These are phyloP conservation scores for Fusarium metavorans DNA, from an alignment of 2,329 filamentous ascomycete genomes.

Conservation along the genomic window DNA sequence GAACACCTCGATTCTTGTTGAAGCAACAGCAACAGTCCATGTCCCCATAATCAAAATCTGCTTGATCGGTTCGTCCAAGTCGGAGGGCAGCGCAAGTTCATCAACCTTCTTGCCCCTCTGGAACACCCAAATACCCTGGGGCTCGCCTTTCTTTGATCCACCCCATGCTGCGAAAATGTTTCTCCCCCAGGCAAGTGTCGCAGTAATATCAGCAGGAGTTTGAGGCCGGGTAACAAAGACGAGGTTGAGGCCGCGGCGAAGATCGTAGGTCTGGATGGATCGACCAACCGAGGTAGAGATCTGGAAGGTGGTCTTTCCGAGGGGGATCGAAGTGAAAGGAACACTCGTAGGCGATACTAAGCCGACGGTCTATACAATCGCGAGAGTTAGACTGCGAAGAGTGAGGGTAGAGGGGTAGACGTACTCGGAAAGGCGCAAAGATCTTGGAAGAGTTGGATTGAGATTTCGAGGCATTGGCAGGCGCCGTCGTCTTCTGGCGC, in stretches of 20 bases:
- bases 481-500: conserved; percentile 72
- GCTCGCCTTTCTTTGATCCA: conserved; percentile 61
- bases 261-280: conserved; percentile 94
- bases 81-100: conserved; percentile 76
- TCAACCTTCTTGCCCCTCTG: conserved; percentile 88
- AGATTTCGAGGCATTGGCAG: conserved; percentile 51
- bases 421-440: conserved; percentile 92
- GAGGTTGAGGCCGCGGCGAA: conserved; percentile 89
- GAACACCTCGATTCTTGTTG: conserved; percentile 87
- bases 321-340: conserved; percentile 87
- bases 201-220: conserved; percentile 87
- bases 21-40: conserved; percentile 87
- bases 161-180: conserved; percentile 93
- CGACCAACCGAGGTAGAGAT: conserved; percentile 95
- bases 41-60: conserved; percentile 87
- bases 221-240: conserved; percentile 94
- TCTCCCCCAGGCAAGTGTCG: conserved; percentile 88
- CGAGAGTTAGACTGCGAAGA: conserved; percentile 12
- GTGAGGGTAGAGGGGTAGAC: conserved; percentile 45
- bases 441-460: conserved; percentile 75
- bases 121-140: conserved; percentile 87
- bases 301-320: conserved; percentile 96
- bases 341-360: conserved; percentile 91
- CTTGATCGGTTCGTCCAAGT: conserved; percentile 76
- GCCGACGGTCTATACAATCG: conserved; percentile 78